Evolutionary conservation across 2,329 filamentous ascomycete genomes (phyloP).

Genomic region (Fusarium sp.): DNA sequence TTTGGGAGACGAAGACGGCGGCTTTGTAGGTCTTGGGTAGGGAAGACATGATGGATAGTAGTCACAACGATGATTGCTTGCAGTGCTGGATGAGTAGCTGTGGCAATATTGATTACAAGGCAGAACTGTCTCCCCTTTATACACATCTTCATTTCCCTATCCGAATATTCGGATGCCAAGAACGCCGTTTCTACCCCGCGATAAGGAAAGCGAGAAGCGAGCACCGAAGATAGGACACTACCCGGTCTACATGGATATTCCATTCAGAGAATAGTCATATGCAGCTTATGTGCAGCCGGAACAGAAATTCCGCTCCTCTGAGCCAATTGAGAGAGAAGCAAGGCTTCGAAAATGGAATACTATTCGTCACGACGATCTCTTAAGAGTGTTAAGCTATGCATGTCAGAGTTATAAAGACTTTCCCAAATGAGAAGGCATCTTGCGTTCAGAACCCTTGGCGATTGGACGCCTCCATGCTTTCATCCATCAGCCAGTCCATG

Average conservation of each 20-base stretch:
- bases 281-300: background rate
- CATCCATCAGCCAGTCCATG: background rate
- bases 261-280: background rate
- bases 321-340: too few species aligned
- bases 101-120: fast-evolving
- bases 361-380: too few species aligned
- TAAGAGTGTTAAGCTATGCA: background rate
- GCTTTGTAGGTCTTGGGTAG: background rate
- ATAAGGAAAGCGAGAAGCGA: background rate
- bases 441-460: background rate
- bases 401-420: background rate
- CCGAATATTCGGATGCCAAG: background rate
- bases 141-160: background rate
- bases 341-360: background rate
- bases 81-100: background rate
- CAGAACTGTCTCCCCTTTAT: background rate
- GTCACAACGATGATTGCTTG: background rate
- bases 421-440: too few species aligned
- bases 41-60: background rate
- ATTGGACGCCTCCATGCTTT: fast-evolving
- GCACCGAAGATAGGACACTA: background rate
- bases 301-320: too few species aligned
- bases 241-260: background rate
- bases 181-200: background rate
- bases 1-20: background rate